phyloP scores from a whole-genome alignment of 805 yeast species.

The Schizosaccharomyces osmophilus region DNA sequence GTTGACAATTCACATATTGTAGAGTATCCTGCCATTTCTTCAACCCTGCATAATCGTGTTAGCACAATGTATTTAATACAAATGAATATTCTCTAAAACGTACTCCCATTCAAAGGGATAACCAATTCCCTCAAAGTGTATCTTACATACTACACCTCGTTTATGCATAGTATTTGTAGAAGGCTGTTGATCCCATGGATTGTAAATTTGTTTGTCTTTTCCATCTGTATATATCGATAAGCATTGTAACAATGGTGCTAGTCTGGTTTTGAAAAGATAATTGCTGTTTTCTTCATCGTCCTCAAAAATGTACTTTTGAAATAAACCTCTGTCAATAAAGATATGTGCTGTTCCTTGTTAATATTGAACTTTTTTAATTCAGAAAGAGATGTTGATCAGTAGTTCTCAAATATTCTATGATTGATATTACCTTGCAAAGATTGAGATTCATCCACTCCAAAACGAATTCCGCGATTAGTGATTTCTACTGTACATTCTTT shows the following conservation, averaged over 20 bases:
- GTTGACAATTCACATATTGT: not conserved
- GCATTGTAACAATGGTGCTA: not conserved
- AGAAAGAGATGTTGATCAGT: not conserved
- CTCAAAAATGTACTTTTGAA: not conserved
- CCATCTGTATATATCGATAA: not conserved
- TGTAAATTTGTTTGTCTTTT: not conserved
- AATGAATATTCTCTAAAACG: not conserved
- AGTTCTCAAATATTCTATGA: not conserved
- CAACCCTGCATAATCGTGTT: not conserved
- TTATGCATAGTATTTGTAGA: not conserved
- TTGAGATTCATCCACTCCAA: not conserved
- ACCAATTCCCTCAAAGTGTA: not conserved
- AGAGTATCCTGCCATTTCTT: not conserved
- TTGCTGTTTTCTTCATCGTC: not conserved
- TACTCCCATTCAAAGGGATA: not conserved
- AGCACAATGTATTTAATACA: not conserved
- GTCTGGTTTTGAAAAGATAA: not conserved
- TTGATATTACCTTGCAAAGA: not conserved
- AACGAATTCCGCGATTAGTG: not conserved
- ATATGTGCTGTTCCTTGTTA: not conserved
- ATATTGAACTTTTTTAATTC: too few relatives aligned
- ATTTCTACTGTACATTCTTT: constrained; percentile 1
- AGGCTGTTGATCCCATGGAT: not conserved
- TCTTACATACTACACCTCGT: not conserved
- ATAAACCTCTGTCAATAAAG: not conserved